Base-by-base conservation (phyloP, 2,329 filamentous ascomycete species). In the Aspergillus felis region DNA sequence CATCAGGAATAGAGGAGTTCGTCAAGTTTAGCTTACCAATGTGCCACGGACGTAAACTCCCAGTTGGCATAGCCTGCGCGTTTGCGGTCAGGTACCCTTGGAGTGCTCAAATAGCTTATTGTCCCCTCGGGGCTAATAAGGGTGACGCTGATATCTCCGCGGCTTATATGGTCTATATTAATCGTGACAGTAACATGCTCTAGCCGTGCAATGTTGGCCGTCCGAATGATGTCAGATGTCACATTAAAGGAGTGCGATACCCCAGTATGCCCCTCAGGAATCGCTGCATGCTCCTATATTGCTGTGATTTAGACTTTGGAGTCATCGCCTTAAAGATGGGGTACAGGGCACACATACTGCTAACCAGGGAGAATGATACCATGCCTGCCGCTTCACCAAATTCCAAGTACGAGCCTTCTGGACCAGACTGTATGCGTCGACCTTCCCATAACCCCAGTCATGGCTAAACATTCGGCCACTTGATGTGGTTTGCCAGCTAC, bases 21-120 rank as follows among this genome's bases (percentile, higher is more conserved):
- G 63, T 25, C 24, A 46, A 25, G 25, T 27, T 24, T 28, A 22
- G 44, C 87, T 75, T 82, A 92, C 90, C 92, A 99, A 72, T 99
- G 94, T 61, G 88, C 92, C 38, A 99, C 94, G 60, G 88, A 94
- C 94, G 99, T 99, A 68, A 99, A 99, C 0, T 93, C 97, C 94
- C 94, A 99, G 76, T 97, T 91, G 42, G 87, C 79, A 72, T 97
- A 99, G 8, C 94, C 94, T 22, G 77, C 75, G 0, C 76, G 71
- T 38, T 82, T 83, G 1, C 82, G 79, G 72, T 99, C 94, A 25
- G 84, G 74, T 58, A 82, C 82, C 62, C 94, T 88, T 1, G 88
- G 80, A 10, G 87, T 89, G 4, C 92, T 89, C 53, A 99, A 84
- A 69, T 96, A 88, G 70, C 91, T 96, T 61, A 91, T 80, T 57